Conservation (phyloP, 495 filamentous ascomycete species). For the Penicillium odoratum region DNA sequence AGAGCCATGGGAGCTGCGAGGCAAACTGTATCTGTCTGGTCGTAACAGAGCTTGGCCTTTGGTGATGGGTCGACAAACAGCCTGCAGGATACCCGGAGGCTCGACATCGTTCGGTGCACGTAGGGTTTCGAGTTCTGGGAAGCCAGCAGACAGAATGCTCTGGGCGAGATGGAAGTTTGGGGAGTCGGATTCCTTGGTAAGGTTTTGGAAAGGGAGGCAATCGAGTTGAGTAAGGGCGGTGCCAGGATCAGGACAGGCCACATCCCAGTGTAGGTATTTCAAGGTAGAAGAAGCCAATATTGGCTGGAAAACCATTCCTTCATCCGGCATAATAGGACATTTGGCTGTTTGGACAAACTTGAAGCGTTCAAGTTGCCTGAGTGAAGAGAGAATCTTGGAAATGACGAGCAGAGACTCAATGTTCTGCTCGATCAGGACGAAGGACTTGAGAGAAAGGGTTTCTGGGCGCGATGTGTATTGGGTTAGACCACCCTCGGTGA, state of each 20-base stretch:
- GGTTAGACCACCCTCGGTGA: constrained; percentile 75
- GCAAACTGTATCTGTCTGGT: constrained; percentile 50
- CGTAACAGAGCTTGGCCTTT: constrained; percentile 48
- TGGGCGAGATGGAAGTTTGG: constrained; percentile 73
- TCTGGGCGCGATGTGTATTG: constrained; percentile 63
- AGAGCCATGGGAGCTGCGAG: constrained; percentile 49
- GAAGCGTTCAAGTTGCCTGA: constrained; percentile 63
- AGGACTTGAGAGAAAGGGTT: constrained; percentile 54
- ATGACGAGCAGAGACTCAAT: constrained; percentile 67
- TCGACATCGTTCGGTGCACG: constrained; percentile 75
- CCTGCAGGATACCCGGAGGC: constrained; percentile 63
- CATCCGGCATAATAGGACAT: constrained; percentile 58
- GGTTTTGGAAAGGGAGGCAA: constrained; percentile 39
- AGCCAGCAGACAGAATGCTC: constrained; percentile 67
- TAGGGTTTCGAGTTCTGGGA: constrained; percentile 67
- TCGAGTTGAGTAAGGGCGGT: constrained; percentile 44
- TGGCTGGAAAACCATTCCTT: constrained; percentile 62
- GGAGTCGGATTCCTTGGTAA: constrained; percentile 37
- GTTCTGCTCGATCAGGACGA: constrained; percentile 66
- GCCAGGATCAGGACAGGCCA: constrained; percentile 52
- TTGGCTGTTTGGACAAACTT: constrained; percentile 65
- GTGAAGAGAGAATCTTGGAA: constrained; percentile 71
- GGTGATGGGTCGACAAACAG: constrained; percentile 62
- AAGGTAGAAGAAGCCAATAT: constrained; percentile 69
- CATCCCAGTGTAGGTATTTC: constrained; percentile 78